Evolutionary conservation across 768 basidiomycete genomes (phyloP), one percentile per base, ranked within the genome.

Genomic region (Fomitopsis serialis): DNA sequence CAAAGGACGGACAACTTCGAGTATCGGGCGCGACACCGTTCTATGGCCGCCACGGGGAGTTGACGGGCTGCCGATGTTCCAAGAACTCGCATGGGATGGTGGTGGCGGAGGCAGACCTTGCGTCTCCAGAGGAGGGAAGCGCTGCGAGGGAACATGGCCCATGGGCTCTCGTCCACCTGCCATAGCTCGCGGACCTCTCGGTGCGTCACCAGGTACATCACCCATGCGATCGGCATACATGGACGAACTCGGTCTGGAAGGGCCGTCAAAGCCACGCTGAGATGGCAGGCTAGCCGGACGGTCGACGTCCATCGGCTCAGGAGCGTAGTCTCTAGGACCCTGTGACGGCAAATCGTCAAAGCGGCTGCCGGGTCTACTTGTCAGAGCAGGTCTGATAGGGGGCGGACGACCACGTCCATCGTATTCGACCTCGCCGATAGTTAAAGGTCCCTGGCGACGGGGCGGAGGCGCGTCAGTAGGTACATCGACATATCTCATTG

Each of bases 101-200:
- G 40, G 27, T 21, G 55, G 19, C 19, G 54, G 27, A 23, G 53
- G 23, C 4, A 24, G 42, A 10, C 15, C 37, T 40, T 40, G 37
- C 15, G 19, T 7, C 15, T 19, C 37, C 6, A 19, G 13, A 19
- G 4, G 6, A 5, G 6, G 8, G 13, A 5, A 19, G 6, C 37
- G 37, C 37, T 7, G 37, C 15, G 37, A 6, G 15, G 37, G 19
- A 6, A 40, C 7, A 46, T 52, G 50, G 10, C 47, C 17, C 21
- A 17, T 36, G 9, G 37, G 48, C 40, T 43, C 48, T 3, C 49
- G 44, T 9, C 53, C 56, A 17, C 52, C 48, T 13, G 63, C 52
- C 71, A 70, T 69, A 8, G 69, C 68, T 48, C 72, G 54, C 21
- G 70, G 69, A 6, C 62, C 68, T 21, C 57, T 62, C 6, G 59